A percentile compares a stretch with the other conserved stretches of the same genome.
These are phyloP conservation scores for Bimuria novae-zelandiae DNA, from an alignment of 2,329 filamentous ascomycete genomes.

Conservation along the genomic window DNA sequence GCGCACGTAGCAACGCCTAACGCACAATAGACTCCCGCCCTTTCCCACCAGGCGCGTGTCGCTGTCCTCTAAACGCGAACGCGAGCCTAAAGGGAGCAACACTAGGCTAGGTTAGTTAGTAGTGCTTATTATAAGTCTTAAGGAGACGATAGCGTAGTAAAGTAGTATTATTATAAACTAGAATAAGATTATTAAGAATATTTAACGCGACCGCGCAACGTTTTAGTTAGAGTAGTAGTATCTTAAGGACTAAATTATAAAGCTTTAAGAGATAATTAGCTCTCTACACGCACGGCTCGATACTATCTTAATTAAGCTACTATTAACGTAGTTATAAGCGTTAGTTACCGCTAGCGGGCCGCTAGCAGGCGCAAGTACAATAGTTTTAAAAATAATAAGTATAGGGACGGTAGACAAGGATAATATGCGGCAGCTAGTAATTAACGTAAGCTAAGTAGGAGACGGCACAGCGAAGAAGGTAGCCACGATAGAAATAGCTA, in stretches of 20 bases:
- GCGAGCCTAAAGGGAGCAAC: too few species aligned
- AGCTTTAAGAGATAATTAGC: constrained; percentile 6
- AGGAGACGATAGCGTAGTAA: too few species aligned
- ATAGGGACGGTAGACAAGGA: constrained; percentile 6
- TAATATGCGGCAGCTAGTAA: constrained; percentile 12
- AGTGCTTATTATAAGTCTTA: too few species aligned
- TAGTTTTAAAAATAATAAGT: constrained; percentile 1
- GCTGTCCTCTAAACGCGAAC: too few species aligned
- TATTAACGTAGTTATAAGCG: constrained; percentile 11
- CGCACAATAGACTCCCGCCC: too few species aligned
- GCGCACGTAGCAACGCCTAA: too few species aligned
- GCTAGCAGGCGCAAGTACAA: constrained; percentile 6
- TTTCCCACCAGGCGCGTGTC: too few species aligned
- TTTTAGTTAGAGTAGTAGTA: constrained; percentile 13
- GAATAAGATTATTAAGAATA: constrained; percentile 5
- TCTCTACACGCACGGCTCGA: constrained; percentile 11
- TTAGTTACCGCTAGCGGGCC: constrained; percentile 9
- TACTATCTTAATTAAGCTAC: constrained; percentile 9
- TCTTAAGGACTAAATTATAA: constrained; percentile 7
- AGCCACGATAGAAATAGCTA: constrained; percentile 11
- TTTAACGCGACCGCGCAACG: constrained; percentile 1
- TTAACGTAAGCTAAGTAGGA: constrained; percentile 10
- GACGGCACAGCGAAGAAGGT: constrained; percentile 10
- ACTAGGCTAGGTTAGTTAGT: too few species aligned
- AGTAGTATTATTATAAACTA: too few species aligned